Conservation (phyloP, 352 stramenopile genomes). For the Elongisporangium anandrum region DNA sequence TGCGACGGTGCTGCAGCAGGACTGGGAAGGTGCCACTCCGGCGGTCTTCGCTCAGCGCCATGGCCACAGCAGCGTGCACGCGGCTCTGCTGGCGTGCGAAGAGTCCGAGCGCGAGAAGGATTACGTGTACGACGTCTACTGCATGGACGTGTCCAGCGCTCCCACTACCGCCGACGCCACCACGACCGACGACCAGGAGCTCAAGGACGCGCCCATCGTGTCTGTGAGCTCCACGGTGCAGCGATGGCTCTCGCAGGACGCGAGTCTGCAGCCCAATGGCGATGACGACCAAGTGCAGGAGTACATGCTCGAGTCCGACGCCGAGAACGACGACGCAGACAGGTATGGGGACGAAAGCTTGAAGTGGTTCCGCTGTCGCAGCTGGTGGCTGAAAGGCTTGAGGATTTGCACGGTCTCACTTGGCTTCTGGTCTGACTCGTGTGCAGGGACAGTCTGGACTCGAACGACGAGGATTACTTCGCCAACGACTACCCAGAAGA, state of each 20-base stretch:
- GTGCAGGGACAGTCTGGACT: conserved; percentile 71
- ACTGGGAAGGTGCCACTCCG: conserved; percentile 57
- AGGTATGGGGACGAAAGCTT: conserved; percentile 47
- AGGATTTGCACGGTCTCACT: conserved; percentile 1
- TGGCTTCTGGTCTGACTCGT: conserved; percentile 11
- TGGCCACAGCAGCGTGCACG: conserved; percentile 53
- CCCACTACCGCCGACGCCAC: neutral
- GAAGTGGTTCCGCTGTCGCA: conserved; percentile 27
- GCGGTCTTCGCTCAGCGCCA: conserved; percentile 51
- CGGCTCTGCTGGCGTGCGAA: conserved; percentile 67
- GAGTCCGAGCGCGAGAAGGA: conserved; percentile 72
- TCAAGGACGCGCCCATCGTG: conserved; percentile 37
- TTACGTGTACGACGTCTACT: conserved; percentile 86
- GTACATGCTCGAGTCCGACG: conserved; percentile 77
- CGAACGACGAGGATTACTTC: conserved; percentile 76
- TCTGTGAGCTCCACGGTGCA: conserved; percentile 77
- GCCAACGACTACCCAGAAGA: conserved; percentile 85
- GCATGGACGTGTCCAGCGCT: conserved; percentile 48
- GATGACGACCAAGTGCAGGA: conserved; percentile 59
- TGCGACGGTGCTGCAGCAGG: conserved; percentile 48
- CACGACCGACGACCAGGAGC: conserved; percentile 9
- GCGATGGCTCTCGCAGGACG: conserved; percentile 70
- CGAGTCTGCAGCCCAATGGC: conserved; percentile 14
- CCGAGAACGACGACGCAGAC: conserved; percentile 58
- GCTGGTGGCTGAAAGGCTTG: conserved; percentile 13